Conservation (phyloP, 2,329 filamentous ascomycete species). For the Neonectria magnoliae region DNA sequence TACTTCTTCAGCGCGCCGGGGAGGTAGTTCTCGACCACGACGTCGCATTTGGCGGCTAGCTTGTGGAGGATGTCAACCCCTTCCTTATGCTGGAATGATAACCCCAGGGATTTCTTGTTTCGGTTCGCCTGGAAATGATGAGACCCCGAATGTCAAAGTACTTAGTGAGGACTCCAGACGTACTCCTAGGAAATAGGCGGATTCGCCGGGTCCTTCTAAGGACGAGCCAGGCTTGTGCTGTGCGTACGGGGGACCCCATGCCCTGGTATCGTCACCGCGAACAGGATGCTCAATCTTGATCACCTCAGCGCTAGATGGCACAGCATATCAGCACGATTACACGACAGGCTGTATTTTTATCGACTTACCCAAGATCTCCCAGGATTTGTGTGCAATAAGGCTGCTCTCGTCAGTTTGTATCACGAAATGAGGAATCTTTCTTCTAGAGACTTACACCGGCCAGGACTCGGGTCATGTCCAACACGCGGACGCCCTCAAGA, state of each 20-base stretch:
- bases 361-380: slow-evolving; percentile 87
- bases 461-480: slow-evolving; percentile 96
- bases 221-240: slow-evolving; percentile 71
- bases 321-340: slow-evolving; percentile 24
- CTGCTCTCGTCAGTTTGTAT: slow-evolving; percentile 56
- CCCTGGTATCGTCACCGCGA: slow-evolving; percentile 90
- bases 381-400: slow-evolving; percentile 98
- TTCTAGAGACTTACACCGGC: slow-evolving; percentile 77
- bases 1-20: slow-evolving; percentile 92
- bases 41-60: slow-evolving; percentile 85
- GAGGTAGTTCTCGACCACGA: slow-evolving; percentile 96
- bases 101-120: slow-evolving; percentile 93
- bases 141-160: slow-evolving; percentile 19
- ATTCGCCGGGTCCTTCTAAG: slow-evolving; percentile 81
- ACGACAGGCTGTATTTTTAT: slow-evolving; percentile 6
- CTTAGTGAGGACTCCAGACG: slow-evolving; percentile 20
- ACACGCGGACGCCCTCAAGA: slow-evolving; percentile 84
- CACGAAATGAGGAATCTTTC: slow-evolving; percentile 1
- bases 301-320: slow-evolving; percentile 78
- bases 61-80: slow-evolving; percentile 90
- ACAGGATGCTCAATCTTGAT: slow-evolving; percentile 97
- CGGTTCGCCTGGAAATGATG: slow-evolving; percentile 77
- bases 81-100: slow-evolving; percentile 87
- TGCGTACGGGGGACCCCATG: slow-evolving; percentile 96
- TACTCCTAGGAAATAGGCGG: slow-evolving; percentile 93